phyloP scores from a whole-genome alignment of 495 filamentous ascomycete genomes.

The Trichoderma virens region DNA sequence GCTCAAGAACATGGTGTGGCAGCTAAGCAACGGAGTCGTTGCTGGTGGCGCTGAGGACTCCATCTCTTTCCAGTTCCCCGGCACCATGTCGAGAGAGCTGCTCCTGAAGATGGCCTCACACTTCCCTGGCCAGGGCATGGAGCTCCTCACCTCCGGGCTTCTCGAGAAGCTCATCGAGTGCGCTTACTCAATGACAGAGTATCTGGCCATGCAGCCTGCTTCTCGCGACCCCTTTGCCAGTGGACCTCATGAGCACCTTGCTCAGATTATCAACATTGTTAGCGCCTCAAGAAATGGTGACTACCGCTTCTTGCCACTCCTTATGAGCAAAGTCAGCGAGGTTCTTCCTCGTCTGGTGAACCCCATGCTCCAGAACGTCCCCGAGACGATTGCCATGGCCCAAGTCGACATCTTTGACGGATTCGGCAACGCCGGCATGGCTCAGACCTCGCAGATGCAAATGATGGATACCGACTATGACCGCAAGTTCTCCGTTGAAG shows the following conservation, averaged over 20 bases:
- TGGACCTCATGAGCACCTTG: constrained; percentile 66
- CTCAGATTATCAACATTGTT: constrained; percentile 57
- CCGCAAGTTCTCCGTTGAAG: constrained; percentile 28
- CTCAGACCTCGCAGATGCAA: constrained; percentile 29
- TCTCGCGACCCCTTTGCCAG: constrained; percentile 51
- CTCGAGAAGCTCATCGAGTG: constrained; percentile 73
- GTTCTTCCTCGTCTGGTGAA: constrained; percentile 52
- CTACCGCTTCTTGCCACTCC: constrained; percentile 59
- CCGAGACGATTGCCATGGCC: constrained; percentile 29
- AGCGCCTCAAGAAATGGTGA: constrained; percentile 63
- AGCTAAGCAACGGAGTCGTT: constrained; percentile 45
- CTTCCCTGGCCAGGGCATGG: constrained; percentile 57
- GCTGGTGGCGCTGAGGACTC: constrained; percentile 41
- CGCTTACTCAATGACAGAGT: constrained; percentile 63
- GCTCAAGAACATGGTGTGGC: constrained; percentile 79
- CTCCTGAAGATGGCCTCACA: constrained; percentile 53
- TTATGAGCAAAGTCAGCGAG: constrained; percentile 62
- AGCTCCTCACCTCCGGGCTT: constrained; percentile 64
- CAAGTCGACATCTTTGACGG: constrained; percentile 53
- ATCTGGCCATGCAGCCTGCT: constrained; percentile 57
- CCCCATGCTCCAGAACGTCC: constrained; percentile 47
- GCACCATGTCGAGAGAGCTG: constrained; percentile 62
- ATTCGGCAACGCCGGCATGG: constrained; percentile 46
- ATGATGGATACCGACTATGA: constrained; percentile 23
- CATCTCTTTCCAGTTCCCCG: constrained; percentile 62